Conservation (phyloP, 352 stramenopile genomes). For the Phytophthora sp. region DNA sequence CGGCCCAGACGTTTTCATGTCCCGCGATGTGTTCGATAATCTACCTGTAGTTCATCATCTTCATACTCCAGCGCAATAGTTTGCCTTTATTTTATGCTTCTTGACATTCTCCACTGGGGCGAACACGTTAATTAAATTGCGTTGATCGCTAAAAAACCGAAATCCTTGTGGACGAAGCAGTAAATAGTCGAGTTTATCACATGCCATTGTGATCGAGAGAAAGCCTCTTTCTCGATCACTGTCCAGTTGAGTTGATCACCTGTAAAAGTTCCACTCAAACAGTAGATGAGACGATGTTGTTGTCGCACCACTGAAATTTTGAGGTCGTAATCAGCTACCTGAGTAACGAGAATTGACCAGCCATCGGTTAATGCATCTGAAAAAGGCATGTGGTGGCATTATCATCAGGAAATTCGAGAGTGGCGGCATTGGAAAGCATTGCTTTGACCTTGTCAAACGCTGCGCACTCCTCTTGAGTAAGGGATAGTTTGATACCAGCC, state of each 20-base stretch:
- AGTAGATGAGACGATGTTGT: background rate
- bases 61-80: conserved; percentile 3
- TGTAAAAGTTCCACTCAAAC: background rate
- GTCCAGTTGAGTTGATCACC: background rate
- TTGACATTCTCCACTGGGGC: conserved; percentile 1
- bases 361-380: background rate
- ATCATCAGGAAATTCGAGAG: conserved; percentile 3
- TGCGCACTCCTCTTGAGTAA: background rate
- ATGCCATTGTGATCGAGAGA: background rate
- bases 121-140: conserved; percentile 8
- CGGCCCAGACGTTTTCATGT: conserved; percentile 13
- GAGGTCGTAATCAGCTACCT: background rate
- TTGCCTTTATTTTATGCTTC: conserved; percentile 9
- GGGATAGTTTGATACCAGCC: background rate
- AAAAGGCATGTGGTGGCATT: background rate
- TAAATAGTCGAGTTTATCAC: conserved; percentile 9
- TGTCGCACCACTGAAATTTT: background rate
- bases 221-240: conserved; percentile 1
- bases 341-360: background rate
- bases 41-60: conserved; percentile 19
- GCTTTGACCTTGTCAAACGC: conserved; percentile 3
- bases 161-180: background rate
- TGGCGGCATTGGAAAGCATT: background rate
- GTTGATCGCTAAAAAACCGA: conserved; percentile 5
- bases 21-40: conserved; percentile 7